Base-by-base conservation (phyloP, 768 basidiomycete genomes). In the Tricholoma terreum region DNA sequence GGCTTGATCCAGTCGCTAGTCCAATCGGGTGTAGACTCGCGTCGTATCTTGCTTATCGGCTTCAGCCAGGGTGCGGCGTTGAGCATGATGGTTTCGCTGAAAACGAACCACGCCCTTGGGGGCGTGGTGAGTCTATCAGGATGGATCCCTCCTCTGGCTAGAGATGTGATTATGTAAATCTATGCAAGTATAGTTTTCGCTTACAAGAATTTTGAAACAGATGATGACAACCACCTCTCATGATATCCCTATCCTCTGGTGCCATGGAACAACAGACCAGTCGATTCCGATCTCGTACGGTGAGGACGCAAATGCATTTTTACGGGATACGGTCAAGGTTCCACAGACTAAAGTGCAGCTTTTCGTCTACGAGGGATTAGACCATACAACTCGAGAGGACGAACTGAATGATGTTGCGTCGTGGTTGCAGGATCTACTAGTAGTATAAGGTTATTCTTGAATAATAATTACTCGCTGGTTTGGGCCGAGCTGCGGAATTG, bases 1-100 rank as follows among this genome's bases (percentile, higher is more conserved):
- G 49, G 57, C 38, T 59, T 75, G 21, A 70, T 77, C n/a, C 67
- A 67, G 34, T 50, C 60, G 7, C 69, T 72, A 50, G 63, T 73
- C 21, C 64, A 71, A 36, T 27, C 46, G 8, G 71, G 73, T 6
- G 56, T 61, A 2, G 65, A 67, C 33, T 57, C 74, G 0, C 59
- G 61, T 24, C 68, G 63, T 34, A 69, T 76, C 17, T 54, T 73
- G 9, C 62, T 76, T 1, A 64, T 71, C 14, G 74, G 75, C 5
- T 77, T 75, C 59, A 73, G 73, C 49, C 76, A 77, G 61, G 75
- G 76, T 14, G 73, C 71, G 0, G 67, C 73, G 1, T 64, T 74
- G 30, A 59, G 63, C 46, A 58, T 76, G 52, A 64, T 74, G 58
- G 66, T 69, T 1, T 64, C 67, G 1, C 62, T 75, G 17, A 73